A percentile compares a stretch with the other conserved stretches of the same genome.
Conservation (phyloP, 768 basidiomycete genomes). For the Heimioporus sp. region DNA sequence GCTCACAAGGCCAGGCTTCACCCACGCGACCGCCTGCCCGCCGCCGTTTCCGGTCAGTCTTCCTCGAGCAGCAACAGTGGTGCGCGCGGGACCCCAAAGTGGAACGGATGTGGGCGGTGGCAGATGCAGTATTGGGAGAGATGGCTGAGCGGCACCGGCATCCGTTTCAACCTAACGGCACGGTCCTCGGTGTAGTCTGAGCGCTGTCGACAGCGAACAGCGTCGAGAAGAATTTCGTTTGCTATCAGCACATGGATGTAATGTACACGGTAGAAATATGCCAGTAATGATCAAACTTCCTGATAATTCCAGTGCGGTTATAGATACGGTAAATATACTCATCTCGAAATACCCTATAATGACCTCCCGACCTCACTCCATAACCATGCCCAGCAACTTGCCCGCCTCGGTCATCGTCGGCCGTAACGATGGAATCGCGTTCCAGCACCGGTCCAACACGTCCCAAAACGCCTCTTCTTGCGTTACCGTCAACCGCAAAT, state of each 20-base stretch:
- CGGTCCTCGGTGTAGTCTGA: neutral
- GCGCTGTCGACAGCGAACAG: neutral
- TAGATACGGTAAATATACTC: no score
- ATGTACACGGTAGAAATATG: neutral
- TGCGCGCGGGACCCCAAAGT: constrained; percentile 37
- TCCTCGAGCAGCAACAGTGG: constrained; percentile 52
- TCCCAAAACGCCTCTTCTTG: constrained; percentile 41
- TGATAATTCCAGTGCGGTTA: no score
- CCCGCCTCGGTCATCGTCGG: constrained; percentile 44
- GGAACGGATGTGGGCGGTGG: constrained; percentile 26
- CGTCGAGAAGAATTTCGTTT: no score
- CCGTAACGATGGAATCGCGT: constrained; percentile 32
- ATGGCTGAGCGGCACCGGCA: constrained; percentile 13
- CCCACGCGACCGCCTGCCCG: constrained; percentile 16
- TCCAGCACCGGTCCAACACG: constrained; percentile 48
- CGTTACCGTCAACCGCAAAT: constrained; percentile 11
- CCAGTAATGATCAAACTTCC: no score
- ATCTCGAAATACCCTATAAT: no score
- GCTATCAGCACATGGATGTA: neutral
- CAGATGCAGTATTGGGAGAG: constrained; percentile 7
- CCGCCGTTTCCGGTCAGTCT: constrained; percentile 48
- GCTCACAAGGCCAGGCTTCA: constrained; percentile 9
- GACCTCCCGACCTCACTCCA: no score
- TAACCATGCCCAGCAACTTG: constrained; percentile 8
- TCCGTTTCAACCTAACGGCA: constrained; percentile 9